These are phyloP conservation scores for Debaryomyces tyrocola DNA, from an alignment of 805 yeast genomes.

Conservation along the genomic window DNA sequence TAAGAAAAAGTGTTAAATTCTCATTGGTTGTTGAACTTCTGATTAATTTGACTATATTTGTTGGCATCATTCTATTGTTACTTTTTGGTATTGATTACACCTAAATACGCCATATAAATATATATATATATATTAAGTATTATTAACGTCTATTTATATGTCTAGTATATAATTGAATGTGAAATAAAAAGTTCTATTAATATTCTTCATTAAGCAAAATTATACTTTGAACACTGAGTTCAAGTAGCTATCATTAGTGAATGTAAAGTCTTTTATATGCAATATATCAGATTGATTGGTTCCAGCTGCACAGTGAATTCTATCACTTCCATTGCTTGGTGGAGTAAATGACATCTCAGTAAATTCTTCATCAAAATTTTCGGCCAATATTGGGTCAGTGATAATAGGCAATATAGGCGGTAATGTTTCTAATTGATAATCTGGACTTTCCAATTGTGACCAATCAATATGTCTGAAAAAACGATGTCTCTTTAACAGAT, in stretches of 20 bases:
- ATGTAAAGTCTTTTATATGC: conserved; percentile 42
- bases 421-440: conserved; percentile 11
- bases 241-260: conserved; percentile 38
- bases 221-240: conserved; percentile 5
- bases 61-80: not conserved
- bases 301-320: conserved; percentile 5
- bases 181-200: no score
- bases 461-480: conserved; percentile 41
- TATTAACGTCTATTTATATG: not conserved
- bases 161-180: not conserved
- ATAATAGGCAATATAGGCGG: conserved; percentile 47
- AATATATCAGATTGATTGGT: conserved; percentile 26
- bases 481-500: conserved; percentile 32
- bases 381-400: conserved; percentile 45
- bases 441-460: conserved; percentile 29
- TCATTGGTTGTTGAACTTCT: not conserved
- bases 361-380: conserved; percentile 44
- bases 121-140: no score
- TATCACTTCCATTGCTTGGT: conserved; percentile 9
- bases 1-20: not conserved
- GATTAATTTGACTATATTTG: not conserved
- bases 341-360: conserved; percentile 42
- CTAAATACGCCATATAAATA: not conserved
- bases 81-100: not conserved
- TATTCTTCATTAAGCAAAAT: no score